Evolutionary conservation across 345 rosid genomes (phyloP), one percentile per base, ranked within the genome.

Genomic region (Psidium guajava): DNA sequence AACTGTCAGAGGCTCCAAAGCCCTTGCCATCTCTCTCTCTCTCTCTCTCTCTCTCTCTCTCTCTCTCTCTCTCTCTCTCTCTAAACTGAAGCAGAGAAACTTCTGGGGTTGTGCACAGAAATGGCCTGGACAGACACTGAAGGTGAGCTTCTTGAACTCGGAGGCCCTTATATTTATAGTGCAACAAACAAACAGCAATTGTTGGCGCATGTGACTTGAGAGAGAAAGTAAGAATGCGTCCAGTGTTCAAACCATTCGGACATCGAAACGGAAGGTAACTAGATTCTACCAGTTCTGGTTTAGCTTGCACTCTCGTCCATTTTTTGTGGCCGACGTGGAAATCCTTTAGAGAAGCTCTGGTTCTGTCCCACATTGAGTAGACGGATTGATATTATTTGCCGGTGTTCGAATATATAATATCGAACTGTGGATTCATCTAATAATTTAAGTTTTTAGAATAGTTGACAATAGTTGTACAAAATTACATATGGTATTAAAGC

Each of bases 1-100:
- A 10, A 93, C 85, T 57, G 91, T 85, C 58, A 93, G 86, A 54
- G 95, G 93, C 74, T 93, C 92, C 61, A 82, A 27, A 50, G 82
- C 56, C 84, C 87, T 85, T 56, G 88, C 80, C 87, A 85, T 87
- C 64, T 61, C 85, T 54, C 57, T 56, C 47, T 6, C 3, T 8
- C 57, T 36, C 47, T 36, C 47, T 6, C 3, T 8, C 57, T 36
- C 47, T 36, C 47, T 6, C 3, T 8, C 57, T 36, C 47, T 36
- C 47, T 6, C 3, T 8, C 57, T 36, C 47, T 87, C 64, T 61
- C 85, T 54, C 57, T 56, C 47, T 6, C 3, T 8, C 57, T 36
- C 47, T 36, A 47, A 28, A 7, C 25, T 32, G 80, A 69, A 69
- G 80, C 47, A 69, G 80, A 69, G 47, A 69, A 69, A 69, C 47